Conservation (phyloP, 2,329 filamentous ascomycete genomes). For the Aquanectria penicillioides region DNA sequence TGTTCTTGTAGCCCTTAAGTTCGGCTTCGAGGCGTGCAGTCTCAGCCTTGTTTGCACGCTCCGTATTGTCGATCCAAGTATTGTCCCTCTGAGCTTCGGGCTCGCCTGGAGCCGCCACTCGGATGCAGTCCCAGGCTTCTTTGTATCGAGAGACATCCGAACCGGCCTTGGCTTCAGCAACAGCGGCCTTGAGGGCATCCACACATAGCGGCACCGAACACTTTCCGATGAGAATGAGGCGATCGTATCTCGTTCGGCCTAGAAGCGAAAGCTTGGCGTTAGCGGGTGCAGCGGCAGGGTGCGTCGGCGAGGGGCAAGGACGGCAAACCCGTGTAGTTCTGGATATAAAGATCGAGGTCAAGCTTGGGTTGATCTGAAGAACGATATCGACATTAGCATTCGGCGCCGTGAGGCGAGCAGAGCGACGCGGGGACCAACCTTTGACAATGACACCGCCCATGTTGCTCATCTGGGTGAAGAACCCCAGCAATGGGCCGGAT, state of each 20-base stretch:
- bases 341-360: conserved; percentile 89
- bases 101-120: conserved; percentile 71
- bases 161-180: conserved; percentile 79
- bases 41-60: conserved; percentile 74
- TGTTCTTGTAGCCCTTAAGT: conserved; percentile 94
- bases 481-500: conserved; percentile 48
- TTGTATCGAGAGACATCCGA: conserved; percentile 79
- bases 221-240: conserved; percentile 83
- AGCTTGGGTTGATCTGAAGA: conserved; percentile 80
- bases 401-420: not conserved
- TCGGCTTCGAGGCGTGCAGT: conserved; percentile 83
- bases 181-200: conserved; percentile 83
- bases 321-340: conserved; percentile 81
- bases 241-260: conserved; percentile 85
- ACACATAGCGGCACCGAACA: conserved; percentile 79
- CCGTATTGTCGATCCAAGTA: conserved; percentile 78
- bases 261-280: conserved; percentile 13
- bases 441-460: conserved; percentile 59
- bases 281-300: conserved; percentile 13
- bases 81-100: conserved; percentile 74
- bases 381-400: conserved; percentile 20
- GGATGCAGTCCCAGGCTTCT: conserved; percentile 73
- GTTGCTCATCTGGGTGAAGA: conserved; percentile 58
- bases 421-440: conserved; percentile 47
- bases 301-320: not conserved